These are phyloP conservation scores for Kodamaea kaohsiungensis DNA, from an alignment of 805 yeast species.

Conservation along the genomic window DNA sequence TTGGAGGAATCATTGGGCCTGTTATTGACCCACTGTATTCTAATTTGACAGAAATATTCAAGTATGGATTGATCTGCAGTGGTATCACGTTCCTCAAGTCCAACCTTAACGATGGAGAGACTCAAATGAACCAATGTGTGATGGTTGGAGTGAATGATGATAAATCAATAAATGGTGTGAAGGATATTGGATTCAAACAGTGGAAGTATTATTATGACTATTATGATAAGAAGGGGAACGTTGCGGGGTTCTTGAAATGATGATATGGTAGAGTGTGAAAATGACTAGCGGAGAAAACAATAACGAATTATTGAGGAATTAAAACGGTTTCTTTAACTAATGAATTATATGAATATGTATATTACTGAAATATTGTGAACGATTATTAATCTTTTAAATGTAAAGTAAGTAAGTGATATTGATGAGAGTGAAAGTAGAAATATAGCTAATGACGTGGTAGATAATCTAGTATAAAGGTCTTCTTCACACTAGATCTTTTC, in stretches of 20 bases:
- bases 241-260: not conserved
- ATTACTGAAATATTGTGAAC: too few species aligned
- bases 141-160: constrained; percentile 40
- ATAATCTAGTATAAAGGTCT: too few species aligned
- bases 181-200: constrained; percentile 43
- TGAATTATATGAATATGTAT: too few species aligned
- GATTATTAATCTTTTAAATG: too few species aligned
- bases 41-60: constrained; percentile 54
- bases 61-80: constrained; percentile 58
- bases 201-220: constrained; percentile 41
- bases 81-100: constrained; percentile 50
- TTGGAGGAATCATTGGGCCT: constrained; percentile 56
- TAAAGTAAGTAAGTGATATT: too few species aligned
- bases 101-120: constrained; percentile 25
- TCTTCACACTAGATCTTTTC: too few species aligned
- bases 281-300: not conserved
- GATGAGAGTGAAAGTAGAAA: too few species aligned
- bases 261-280: not conserved
- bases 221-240: constrained; percentile 21
- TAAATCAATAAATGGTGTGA: constrained; percentile 33
- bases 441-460: too few species aligned
- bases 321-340: too few species aligned
- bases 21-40: constrained; percentile 54
- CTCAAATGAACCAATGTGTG: constrained; percentile 33
- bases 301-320: too few species aligned